Evolutionary conservation across 768 basidiomycete species (phyloP).

Genomic region (Termitomyces sp.): DNA sequence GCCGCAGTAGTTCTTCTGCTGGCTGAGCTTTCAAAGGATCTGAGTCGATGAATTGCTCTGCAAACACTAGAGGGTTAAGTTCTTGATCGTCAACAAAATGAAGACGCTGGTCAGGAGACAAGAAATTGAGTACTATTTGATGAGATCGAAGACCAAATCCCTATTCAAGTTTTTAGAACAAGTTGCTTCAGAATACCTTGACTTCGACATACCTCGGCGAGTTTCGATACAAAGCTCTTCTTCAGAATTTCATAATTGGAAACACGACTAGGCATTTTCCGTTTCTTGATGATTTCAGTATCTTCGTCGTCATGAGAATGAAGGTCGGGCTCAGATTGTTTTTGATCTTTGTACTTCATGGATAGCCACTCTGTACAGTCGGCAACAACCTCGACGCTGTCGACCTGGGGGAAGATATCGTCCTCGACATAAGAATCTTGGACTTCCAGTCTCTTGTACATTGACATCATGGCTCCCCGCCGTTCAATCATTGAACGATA

Average conservation of each 20-base stretch:
- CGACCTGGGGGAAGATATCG: conserved; percentile 59
- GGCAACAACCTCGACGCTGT: conserved; percentile 82
- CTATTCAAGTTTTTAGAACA: conserved; percentile 30
- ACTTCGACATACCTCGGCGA: conserved; percentile 65
- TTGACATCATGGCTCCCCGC: conserved; percentile 49
- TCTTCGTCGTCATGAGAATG: conserved; percentile 72
- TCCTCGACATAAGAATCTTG: conserved; percentile 73
- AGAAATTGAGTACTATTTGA: conserved; percentile 82
- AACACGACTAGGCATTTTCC: conserved; percentile 77
- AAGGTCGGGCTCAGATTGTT: conserved; percentile 55
- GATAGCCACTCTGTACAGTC: conserved; percentile 90
- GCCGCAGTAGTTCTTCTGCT: conserved; percentile 63
- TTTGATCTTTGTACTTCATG: conserved; percentile 76
- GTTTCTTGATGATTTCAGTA: conserved; percentile 45
- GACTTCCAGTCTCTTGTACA: conserved; percentile 64
- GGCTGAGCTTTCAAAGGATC: conserved; percentile 51
- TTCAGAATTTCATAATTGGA: conserved; percentile 83
- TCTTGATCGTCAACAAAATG: conserved; percentile 81
- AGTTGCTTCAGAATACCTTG: neutral
- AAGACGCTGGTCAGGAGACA: conserved; percentile 42
- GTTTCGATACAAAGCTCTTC: conserved; percentile 65
- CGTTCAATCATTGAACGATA: conserved; percentile 84
- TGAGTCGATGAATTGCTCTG: conserved; percentile 80
- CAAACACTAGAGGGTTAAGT: conserved; percentile 69
- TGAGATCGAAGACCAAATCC: conserved; percentile 80